phyloP scores from a whole-genome alignment of 1,284 basidiomycete genomes.

The Porodaedalea pini region DNA sequence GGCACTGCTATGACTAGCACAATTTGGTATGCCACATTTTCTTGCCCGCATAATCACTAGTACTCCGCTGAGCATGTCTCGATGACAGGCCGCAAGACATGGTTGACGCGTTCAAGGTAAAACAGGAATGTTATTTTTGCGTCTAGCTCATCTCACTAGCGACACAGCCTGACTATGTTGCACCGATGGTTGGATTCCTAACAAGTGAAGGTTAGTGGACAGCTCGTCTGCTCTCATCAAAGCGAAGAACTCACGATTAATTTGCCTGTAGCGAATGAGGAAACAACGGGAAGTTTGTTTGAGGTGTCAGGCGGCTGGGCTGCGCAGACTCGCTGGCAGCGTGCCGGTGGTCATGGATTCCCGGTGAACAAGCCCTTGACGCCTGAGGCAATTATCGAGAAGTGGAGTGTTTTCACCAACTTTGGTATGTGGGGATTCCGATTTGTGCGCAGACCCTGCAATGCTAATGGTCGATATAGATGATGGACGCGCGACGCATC shows the following conservation, averaged over 20 bases:
- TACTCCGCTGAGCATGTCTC: constrained; percentile 35
- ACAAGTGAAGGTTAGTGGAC: constrained; percentile 62
- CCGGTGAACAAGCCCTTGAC: constrained; percentile 69
- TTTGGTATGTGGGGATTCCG: constrained; percentile 58
- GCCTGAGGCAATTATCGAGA: constrained; percentile 74
- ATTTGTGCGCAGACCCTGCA: neutral
- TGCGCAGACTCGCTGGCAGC: constrained; percentile 91
- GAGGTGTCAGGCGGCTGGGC: constrained; percentile 94
- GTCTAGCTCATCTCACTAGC: neutral
- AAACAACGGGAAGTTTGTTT: constrained; percentile 77
- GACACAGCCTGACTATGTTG: constrained; percentile 83
- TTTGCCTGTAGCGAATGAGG: constrained; percentile 53
- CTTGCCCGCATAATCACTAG: neutral
- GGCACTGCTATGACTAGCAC: constrained; percentile 91
- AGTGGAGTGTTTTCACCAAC: constrained; percentile 80
- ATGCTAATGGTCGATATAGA: constrained; percentile 36
- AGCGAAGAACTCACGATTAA: neutral
- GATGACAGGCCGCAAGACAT: constrained; percentile 78
- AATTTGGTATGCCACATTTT: constrained; percentile 51
- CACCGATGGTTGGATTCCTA: constrained; percentile 90
- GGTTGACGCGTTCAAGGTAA: constrained; percentile 88
- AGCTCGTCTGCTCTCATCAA: constrained; percentile 27
- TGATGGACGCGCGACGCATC: constrained; percentile 78
- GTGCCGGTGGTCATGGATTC: constrained; percentile 86
- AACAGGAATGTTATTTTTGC: constrained; percentile 41